phyloP scores from a whole-genome alignment of 345 rosid genomes.

The Aquilaria yunnanensis region DNA sequence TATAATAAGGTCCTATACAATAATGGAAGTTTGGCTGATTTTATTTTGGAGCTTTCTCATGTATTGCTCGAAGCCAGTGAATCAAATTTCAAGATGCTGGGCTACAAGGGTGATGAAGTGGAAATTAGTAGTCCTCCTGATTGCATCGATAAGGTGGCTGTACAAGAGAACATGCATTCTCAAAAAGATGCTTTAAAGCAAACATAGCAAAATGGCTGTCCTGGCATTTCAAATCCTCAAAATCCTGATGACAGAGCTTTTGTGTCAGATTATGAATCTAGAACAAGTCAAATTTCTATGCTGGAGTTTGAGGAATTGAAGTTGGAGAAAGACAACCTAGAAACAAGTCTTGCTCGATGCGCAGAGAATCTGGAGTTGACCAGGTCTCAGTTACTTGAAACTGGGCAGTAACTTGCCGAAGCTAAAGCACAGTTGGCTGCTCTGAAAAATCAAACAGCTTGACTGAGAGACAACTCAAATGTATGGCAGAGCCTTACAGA shows the following conservation, averaged over 20 bases:
- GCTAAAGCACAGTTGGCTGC: slow-evolving; percentile 38
- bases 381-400: slow-evolving; percentile 36
- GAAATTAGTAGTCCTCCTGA: slow-evolving; percentile 67
- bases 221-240: slow-evolving; percentile 57
- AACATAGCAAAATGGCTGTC: slow-evolving; percentile 48
- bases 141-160: slow-evolving; percentile 93
- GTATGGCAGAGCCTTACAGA: slow-evolving; percentile 72
- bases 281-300: slow-evolving; percentile 32
- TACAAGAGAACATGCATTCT: slow-evolving; percentile 48
- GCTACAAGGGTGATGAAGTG: slow-evolving; percentile 50
- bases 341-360: slow-evolving; percentile 34
- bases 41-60: slow-evolving; percentile 58
- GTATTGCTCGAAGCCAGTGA: slow-evolving; percentile 63
- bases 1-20: too few species aligned
- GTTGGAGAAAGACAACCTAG: slow-evolving; percentile 36
- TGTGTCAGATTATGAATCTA: slow-evolving; percentile 35
- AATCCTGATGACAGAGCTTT: slow-evolving; percentile 71
- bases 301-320: slow-evolving; percentile 56
- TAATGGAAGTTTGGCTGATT: slow-evolving; percentile 27
- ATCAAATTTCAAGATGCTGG: slow-evolving; percentile 50
- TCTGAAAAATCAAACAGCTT: slow-evolving; percentile 39
- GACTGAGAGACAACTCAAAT: slow-evolving; percentile 72
- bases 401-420: slow-evolving; percentile 43
- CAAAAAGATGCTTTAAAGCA: slow-evolving; percentile 44
- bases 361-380: slow-evolving; percentile 35